These are phyloP conservation scores for Trichoderma atrobrunneum DNA, from an alignment of 2,329 filamentous ascomycete species.

Conservation along the genomic window DNA sequence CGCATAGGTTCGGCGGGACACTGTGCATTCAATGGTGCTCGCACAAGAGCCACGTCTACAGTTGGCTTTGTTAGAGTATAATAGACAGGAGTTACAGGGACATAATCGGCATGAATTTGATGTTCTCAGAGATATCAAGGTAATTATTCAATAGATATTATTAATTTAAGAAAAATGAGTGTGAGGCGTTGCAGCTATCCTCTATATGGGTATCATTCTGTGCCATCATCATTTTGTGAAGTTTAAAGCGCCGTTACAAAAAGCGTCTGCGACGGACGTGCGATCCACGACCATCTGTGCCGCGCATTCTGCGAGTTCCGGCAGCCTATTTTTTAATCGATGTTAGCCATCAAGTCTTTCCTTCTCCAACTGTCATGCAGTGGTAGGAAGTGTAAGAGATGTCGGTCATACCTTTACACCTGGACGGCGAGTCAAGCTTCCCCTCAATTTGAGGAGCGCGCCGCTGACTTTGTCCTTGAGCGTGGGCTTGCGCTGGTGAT, in stretches of 20 bases:
- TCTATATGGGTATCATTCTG: neutral
- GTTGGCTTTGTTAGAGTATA: constrained; percentile 19
- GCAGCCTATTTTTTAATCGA: constrained; percentile 52
- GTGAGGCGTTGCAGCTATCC: neutral
- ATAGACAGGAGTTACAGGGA: constrained; percentile 9
- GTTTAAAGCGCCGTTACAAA: neutral
- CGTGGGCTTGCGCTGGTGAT: constrained; percentile 65
- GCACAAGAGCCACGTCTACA: constrained; percentile 13
- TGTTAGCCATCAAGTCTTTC: neutral
- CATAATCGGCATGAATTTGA: constrained; percentile 6
- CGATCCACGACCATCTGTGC: constrained; percentile 66
- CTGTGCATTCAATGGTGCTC: constrained; percentile 17
- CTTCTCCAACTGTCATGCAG: fast-evolving
- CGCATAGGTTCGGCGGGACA: constrained; percentile 1
- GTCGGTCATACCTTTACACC: constrained; percentile 60
- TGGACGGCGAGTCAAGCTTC: constrained; percentile 64
- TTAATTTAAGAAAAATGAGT: neutral
- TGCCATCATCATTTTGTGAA: neutral
- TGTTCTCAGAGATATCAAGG: constrained; percentile 6
- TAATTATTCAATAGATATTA: constrained; percentile 16
- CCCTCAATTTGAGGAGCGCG: constrained; percentile 70
- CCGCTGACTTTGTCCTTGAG: constrained; percentile 77
- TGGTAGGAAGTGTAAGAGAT: neutral
- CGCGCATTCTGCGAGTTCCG: constrained; percentile 70
- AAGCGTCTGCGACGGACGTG: constrained; percentile 32